Conservation (phyloP, 169 alveolate species). For the Babesia bigemina region DNA sequence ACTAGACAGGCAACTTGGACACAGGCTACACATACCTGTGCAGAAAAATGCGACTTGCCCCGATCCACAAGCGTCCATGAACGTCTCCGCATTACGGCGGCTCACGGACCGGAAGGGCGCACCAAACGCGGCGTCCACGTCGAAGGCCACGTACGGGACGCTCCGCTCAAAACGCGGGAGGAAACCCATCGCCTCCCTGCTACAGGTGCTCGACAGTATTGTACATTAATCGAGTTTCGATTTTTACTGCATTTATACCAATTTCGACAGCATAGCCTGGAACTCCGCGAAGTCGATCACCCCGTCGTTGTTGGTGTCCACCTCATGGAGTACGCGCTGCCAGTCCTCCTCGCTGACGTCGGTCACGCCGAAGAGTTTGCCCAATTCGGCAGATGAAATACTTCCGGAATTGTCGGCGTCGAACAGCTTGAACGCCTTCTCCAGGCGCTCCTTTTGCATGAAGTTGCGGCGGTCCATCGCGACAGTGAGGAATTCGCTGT, state of each 20-base stretch:
- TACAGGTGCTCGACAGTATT: background rate
- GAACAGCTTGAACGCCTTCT: constrained; percentile 92
- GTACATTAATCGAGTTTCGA: background rate
- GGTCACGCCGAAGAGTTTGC: constrained; percentile 82
- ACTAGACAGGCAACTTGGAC: too few relatives aligned
- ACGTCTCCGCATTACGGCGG: constrained; percentile 11
- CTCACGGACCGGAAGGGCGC: background rate
- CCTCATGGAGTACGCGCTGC: constrained; percentile 84
- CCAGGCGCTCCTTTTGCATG: constrained; percentile 87
- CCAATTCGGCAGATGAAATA: constrained; percentile 89
- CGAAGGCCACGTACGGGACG: constrained; percentile 16
- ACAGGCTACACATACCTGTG: constrained; percentile 30
- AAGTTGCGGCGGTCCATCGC: constrained; percentile 88
- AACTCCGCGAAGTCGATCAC: constrained; percentile 93
- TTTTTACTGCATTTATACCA: constrained; percentile 1
- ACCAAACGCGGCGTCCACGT: constrained; percentile 20
- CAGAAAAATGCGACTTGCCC: constrained; percentile 39
- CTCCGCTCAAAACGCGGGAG: background rate
- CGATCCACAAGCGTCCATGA: constrained; percentile 9
- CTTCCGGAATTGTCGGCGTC: constrained; percentile 95
- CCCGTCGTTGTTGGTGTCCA: constrained; percentile 90
- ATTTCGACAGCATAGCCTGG: constrained; percentile 84
- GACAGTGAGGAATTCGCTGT: constrained; percentile 92
- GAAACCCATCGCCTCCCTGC: constrained; percentile 6
- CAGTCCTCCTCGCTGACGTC: constrained; percentile 77